Evolutionary conservation across 2,329 filamentous ascomycete species (phyloP).

Genomic region (Torrubiella hemipterigena): DNA sequence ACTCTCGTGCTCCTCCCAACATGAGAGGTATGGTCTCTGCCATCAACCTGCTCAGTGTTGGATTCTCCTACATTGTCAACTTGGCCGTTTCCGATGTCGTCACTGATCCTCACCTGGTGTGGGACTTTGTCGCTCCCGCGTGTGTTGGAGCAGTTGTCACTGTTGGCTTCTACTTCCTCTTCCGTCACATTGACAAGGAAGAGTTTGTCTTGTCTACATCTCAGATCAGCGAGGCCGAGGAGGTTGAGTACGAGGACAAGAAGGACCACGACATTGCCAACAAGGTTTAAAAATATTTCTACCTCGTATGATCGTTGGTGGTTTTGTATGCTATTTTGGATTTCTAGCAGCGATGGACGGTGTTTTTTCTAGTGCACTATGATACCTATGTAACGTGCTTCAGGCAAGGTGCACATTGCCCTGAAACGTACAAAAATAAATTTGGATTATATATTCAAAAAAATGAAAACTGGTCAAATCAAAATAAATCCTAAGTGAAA

Average conservation of each 20-base stretch:
- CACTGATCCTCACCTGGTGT: constrained; percentile 34
- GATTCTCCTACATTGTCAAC: constrained; percentile 32
- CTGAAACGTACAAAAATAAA: too few relatives aligned
- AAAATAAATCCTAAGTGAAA: too few relatives aligned
- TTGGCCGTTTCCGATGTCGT: constrained; percentile 32
- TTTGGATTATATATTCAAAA: too few relatives aligned
- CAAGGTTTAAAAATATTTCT: too few relatives aligned
- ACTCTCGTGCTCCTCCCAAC: constrained; percentile 35
- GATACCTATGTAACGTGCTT: too few relatives aligned
- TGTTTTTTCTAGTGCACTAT: too few relatives aligned
- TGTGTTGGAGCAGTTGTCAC: constrained; percentile 31
- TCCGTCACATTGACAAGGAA: constrained; percentile 13
- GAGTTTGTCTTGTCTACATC: constrained; percentile 13
- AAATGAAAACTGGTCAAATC: too few relatives aligned
- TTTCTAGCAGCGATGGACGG: too few relatives aligned
- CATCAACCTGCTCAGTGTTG: constrained; percentile 34
- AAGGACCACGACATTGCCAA: constrained; percentile 4
- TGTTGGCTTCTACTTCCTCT: constrained; percentile 21
- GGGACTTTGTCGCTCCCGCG: constrained; percentile 35
- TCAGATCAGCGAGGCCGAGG: constrained; percentile 11
- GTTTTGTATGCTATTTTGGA: too few relatives aligned
- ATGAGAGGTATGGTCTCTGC: constrained; percentile 39
- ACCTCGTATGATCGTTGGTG: too few relatives aligned
- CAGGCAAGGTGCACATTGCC: too few relatives aligned
- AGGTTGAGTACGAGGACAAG: constrained; percentile 4